Evolutionary conservation across 495 filamentous ascomycete genomes (phyloP), one percentile per base, ranked within the genome.

Genomic region (Penicillium bovifimosum): DNA sequence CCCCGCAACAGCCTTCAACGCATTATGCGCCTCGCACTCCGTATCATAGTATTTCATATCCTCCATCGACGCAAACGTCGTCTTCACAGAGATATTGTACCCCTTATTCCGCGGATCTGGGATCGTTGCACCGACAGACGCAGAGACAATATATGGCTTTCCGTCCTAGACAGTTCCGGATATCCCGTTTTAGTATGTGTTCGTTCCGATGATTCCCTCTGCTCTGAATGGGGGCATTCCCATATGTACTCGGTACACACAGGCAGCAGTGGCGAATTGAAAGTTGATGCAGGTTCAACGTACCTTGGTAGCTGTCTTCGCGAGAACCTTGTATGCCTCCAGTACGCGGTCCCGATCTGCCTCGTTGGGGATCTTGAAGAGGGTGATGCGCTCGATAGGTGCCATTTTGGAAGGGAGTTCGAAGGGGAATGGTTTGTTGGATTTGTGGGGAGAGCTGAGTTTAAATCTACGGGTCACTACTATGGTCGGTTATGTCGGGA

Each of bases 1-100:
- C 1, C 32, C 55, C 2, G 42, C 58, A 10, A 73, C 67, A 49
- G 73, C 74, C 76, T 85, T 88, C 34, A 88, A 66, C 40, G 62
- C 70, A 48, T 68, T 68, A 53, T 89, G 85, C 13, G 84, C 85
- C 50, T 73, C 71, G 61, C 84, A 86, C 52, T 80, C 74, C 5
- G 51, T 61, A 66, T 90, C 86, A 58, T 87, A 90, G 63, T 80
- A 89, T 56, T 81, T 66, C 80, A 88, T 82, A 65, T 89, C 86
- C 9, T 83, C 85, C 46, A 83, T 41, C 34, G 61, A 80, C 6
- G 75, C 74, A 54, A 90, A 89, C 36, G 75, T 76, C 45, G 74
- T 78, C 59, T 80, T 76, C 10, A 78, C 76, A 8, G 77, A 73
- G 34, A 88, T 48, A 6, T 79, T 88, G 69, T 70, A 87, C n/a